phyloP scores from a whole-genome alignment of 2,329 filamentous ascomycete species.

The Dothistroma pini region DNA sequence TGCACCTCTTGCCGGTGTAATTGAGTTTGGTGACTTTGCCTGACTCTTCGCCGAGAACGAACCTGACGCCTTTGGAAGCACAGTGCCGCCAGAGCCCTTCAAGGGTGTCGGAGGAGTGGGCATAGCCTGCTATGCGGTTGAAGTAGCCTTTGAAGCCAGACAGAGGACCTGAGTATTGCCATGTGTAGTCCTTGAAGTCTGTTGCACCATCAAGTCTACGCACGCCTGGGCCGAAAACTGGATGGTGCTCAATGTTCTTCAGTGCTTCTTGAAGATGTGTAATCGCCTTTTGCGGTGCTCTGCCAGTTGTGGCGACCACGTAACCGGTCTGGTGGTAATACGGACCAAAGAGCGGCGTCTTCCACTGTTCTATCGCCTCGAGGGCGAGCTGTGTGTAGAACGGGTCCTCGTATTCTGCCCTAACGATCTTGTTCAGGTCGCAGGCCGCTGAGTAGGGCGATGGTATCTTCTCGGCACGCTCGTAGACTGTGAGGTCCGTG shows the following conservation, averaged over 20 bases:
- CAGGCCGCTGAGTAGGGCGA: constrained; percentile 46
- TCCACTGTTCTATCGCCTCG: constrained; percentile 53
- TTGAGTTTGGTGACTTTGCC: constrained; percentile 41
- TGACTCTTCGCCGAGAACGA: constrained; percentile 43
- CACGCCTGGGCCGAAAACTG: constrained; percentile 42
- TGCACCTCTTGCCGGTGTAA: constrained; percentile 37
- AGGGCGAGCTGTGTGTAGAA: constrained; percentile 67
- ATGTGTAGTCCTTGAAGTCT: constrained; percentile 44
- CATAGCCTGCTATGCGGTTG: constrained; percentile 56
- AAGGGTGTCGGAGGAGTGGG: constrained; percentile 53
- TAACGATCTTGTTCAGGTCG: constrained; percentile 45
- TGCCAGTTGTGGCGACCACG: constrained; percentile 49
- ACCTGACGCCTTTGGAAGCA: constrained; percentile 40
- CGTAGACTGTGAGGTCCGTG: constrained; percentile 48
- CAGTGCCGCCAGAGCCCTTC: constrained; percentile 46
- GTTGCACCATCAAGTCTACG: constrained; percentile 35
- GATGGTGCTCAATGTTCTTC: constrained; percentile 41
- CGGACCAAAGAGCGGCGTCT: constrained; percentile 51
- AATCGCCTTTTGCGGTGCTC: constrained; percentile 48
- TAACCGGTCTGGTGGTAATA: constrained; percentile 53
- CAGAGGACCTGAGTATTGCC: constrained; percentile 50
- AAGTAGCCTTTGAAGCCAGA: constrained; percentile 57
- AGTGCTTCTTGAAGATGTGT: constrained; percentile 45
- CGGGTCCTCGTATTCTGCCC: constrained; percentile 72
- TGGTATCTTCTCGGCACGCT: constrained; percentile 45